Percentiles rank a stretch among this genome's conserved stretches.
phyloP scores from a whole-genome alignment of 768 basidiomycete genomes.

The Crepidotus variabilis region DNA sequence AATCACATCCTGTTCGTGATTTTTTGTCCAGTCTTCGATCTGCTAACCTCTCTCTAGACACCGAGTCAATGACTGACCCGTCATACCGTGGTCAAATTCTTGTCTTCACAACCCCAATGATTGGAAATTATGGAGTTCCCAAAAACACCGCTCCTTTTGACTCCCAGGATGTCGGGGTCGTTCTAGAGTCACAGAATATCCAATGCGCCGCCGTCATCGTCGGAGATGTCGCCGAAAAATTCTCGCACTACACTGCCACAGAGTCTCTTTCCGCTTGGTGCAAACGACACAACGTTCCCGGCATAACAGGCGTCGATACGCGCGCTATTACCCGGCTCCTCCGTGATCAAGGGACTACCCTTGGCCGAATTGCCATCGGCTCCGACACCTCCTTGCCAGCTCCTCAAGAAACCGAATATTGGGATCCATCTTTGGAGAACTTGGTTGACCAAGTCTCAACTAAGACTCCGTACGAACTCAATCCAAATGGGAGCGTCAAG shows the following conservation, averaged over 20 bases:
- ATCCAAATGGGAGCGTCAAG: slow-evolving; percentile 81
- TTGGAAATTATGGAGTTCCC: slow-evolving; percentile 98
- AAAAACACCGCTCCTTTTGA: slow-evolving; percentile 69
- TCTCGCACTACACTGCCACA: slow-evolving; percentile 91
- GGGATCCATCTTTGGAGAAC: slow-evolving; percentile 91
- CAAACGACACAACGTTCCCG: slow-evolving; percentile 82
- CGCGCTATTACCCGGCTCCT: slow-evolving; percentile 92
- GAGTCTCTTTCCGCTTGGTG: slow-evolving; percentile 96
- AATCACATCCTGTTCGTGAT: slow-evolving; percentile 87
- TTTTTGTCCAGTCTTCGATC: not conserved
- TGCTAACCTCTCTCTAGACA: slow-evolving; percentile 51
- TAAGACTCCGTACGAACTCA: slow-evolving; percentile 76
- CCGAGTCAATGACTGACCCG: slow-evolving; percentile 99
- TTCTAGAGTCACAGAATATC: slow-evolving; percentile 85
- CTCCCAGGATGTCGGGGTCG: slow-evolving; percentile 75
- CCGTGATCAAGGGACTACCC: slow-evolving; percentile 95
- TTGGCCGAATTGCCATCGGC: slow-evolving; percentile 87
- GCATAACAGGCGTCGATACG: slow-evolving; percentile 95
- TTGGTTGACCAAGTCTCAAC: slow-evolving; percentile 94
- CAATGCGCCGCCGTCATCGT: slow-evolving; percentile 94
- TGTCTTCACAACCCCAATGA: slow-evolving; percentile 97
- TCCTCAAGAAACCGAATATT: slow-evolving; percentile 72
- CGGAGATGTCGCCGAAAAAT: slow-evolving; percentile 90
- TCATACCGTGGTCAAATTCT: slow-evolving; percentile 98
- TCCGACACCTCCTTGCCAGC: slow-evolving; percentile 55